Conservation (phyloP, 2,329 filamentous ascomycete genomes). For the Claviceps digitariae region DNA sequence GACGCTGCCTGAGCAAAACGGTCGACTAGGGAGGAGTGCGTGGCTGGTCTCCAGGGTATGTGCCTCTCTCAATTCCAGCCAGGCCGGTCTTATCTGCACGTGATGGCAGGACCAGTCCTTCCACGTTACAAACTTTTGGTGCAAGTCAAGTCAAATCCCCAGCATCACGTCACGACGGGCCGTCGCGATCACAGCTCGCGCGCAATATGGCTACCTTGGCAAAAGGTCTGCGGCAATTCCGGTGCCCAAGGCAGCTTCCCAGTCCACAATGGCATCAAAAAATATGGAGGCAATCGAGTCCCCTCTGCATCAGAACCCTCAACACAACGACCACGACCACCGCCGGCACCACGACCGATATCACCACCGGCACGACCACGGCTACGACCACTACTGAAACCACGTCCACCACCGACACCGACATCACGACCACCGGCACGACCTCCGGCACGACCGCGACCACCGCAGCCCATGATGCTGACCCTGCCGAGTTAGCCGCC, state of each 20-base stretch:
- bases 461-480: constrained; percentile 6
- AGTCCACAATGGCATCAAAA: constrained; percentile 18
- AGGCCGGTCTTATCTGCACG: constrained; percentile 14
- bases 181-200: not conserved
- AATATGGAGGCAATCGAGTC: constrained; percentile 11
- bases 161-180: not conserved
- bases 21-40: constrained; percentile 4
- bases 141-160: not conserved
- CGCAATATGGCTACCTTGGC: constrained; percentile 21
- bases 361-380: too few relatives aligned
- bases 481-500: constrained; percentile 7
- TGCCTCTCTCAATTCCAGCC: not conserved
- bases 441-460: constrained; percentile 5
- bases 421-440: too few relatives aligned
- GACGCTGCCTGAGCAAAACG: constrained; percentile 3
- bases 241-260: constrained; percentile 19
- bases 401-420: constrained; percentile 10
- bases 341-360: too few relatives aligned
- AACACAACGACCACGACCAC: constrained; percentile 11
- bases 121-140: not conserved
- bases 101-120: constrained; percentile 4
- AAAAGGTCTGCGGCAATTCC: constrained; percentile 22
- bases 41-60: constrained; percentile 5
- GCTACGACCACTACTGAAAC: constrained; percentile 11
- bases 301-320: constrained; percentile 15